A percentile compares a stretch with the other conserved stretches of the same genome.
Conservation (phyloP, 2,329 filamentous ascomycete species). For the Fusarium beomiforme region DNA sequence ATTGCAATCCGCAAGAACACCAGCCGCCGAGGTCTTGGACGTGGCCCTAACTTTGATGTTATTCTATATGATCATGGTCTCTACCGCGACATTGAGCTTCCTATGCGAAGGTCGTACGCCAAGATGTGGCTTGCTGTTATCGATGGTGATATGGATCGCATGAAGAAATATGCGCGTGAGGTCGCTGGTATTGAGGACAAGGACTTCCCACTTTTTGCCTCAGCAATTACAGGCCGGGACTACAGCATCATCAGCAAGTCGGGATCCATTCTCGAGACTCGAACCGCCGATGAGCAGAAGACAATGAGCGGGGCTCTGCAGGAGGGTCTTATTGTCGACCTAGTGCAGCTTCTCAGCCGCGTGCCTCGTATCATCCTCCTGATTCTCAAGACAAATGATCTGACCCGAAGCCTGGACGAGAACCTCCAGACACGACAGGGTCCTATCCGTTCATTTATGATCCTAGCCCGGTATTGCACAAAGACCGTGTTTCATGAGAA, state of each 20-base stretch:
- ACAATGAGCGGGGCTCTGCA: conserved; percentile 85
- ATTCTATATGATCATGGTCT: conserved; percentile 97
- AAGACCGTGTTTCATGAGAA: conserved; percentile 73
- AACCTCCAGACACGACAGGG: conserved; percentile 80
- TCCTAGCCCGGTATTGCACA: conserved; percentile 74
- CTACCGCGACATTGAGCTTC: conserved; percentile 88
- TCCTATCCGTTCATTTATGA: conserved; percentile 72
- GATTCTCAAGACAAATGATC: conserved; percentile 97
- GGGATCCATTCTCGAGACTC: conserved; percentile 64
- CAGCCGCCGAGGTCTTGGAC: conserved; percentile 58
- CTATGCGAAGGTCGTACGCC: conserved; percentile 85
- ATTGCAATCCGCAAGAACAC: conserved; percentile 87
- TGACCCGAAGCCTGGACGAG: conserved; percentile 94
- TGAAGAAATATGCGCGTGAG: conserved; percentile 89
- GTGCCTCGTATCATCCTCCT: conserved; percentile 93
- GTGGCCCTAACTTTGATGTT: conserved; percentile 85
- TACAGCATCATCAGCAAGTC: conserved; percentile 77
- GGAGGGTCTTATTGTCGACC: conserved; percentile 86
- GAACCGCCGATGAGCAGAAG: conserved; percentile 82
- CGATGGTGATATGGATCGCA: conserved; percentile 83
- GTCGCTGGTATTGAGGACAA: conserved; percentile 89
- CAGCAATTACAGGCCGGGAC: conserved; percentile 94
- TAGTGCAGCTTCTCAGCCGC: conserved; percentile 87
- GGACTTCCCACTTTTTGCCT: conserved; percentile 94
- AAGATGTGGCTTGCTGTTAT: conserved; percentile 98